Evolutionary conservation across 495 filamentous ascomycete genomes (phyloP).

Genomic region (Penicillium egyptiacum): DNA sequence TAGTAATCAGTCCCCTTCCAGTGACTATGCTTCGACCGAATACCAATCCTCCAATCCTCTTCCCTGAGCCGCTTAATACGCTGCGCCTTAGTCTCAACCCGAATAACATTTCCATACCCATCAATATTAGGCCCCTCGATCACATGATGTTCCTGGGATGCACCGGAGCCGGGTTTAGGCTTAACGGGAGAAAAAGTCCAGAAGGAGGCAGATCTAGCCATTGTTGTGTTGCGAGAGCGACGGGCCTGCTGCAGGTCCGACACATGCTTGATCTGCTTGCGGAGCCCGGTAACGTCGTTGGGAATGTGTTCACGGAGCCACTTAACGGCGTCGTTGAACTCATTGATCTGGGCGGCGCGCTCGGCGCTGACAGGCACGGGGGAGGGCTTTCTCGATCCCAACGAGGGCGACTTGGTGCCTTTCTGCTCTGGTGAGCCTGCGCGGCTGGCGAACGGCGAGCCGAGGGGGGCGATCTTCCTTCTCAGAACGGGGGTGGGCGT

Average conservation of each 20-base stretch:
- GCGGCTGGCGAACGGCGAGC: not conserved
- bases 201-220: constrained; percentile 37
- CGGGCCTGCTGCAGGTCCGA: constrained; percentile 29
- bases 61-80: constrained; percentile 36
- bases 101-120: constrained; percentile 20
- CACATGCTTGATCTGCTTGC: constrained; percentile 26
- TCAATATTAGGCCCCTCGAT: constrained; percentile 15
- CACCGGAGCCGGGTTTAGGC: not conserved
- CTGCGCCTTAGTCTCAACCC: constrained; percentile 36
- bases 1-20: constrained; percentile 46
- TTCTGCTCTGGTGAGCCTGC: not conserved
- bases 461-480: not conserved
- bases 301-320: constrained; percentile 31
- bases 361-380: constrained; percentile 5
- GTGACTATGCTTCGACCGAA: constrained; percentile 28
- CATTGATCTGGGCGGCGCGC: constrained; percentile 11
- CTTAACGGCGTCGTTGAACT: constrained; percentile 27
- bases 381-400: not conserved
- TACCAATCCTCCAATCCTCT: constrained; percentile 39
- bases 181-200: constrained; percentile 42
- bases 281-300: constrained; percentile 25
- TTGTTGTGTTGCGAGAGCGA: constrained; percentile 13
- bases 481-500: not conserved
- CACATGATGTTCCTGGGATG: not conserved
- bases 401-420: not conserved